A percentile compares a stretch with the other conserved stretches of the same genome.
Conservation (phyloP, 345 rosid genomes). For the Balakata baccata region DNA sequence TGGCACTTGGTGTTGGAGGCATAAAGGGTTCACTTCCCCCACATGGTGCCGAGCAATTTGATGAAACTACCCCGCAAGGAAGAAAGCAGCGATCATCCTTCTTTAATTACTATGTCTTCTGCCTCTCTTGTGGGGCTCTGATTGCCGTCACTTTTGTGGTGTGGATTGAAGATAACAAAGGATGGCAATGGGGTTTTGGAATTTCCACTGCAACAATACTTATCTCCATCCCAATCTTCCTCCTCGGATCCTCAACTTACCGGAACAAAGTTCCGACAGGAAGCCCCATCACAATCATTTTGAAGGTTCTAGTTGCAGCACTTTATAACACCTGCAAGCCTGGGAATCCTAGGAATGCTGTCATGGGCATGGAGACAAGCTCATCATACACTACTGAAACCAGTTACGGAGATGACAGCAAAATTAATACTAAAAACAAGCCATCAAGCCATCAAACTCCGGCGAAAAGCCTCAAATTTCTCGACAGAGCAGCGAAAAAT, state of each 20-base stretch:
- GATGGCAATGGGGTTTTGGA: conserved; percentile 93
- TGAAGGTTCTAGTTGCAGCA: conserved; percentile 67
- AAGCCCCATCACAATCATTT: conserved; percentile 76
- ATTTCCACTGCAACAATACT: conserved; percentile 65
- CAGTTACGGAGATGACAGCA: conserved; percentile 28
- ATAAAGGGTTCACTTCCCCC: conserved; percentile 89
- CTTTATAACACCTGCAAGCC: conserved; percentile 29
- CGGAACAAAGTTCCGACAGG: conserved; percentile 61
- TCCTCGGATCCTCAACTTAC: conserved; percentile 66
- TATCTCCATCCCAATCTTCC: conserved; percentile 64
- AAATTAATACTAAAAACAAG: conserved; percentile 4
- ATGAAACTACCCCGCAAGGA: conserved; percentile 61
- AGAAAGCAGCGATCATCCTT: conserved; percentile 79
- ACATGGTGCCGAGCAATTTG: conserved; percentile 96
- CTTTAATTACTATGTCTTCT: conserved; percentile 81
- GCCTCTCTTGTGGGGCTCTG: conserved; percentile 79
- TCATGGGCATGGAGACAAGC: conserved; percentile 33
- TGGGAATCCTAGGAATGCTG: conserved; percentile 37
- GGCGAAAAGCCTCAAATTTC: conserved; percentile 36
- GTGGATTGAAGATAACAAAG: conserved; percentile 91
- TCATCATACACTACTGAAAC: conserved; percentile 29
- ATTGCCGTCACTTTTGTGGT: conserved; percentile 87
- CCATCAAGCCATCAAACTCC: conserved; percentile 3
- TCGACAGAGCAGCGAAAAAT: conserved; percentile 35
- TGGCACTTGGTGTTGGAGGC: conserved; percentile 89